These are phyloP conservation scores for Penicillium maclennaniae DNA, from an alignment of 495 filamentous ascomycete genomes.

Conservation along the genomic window DNA sequence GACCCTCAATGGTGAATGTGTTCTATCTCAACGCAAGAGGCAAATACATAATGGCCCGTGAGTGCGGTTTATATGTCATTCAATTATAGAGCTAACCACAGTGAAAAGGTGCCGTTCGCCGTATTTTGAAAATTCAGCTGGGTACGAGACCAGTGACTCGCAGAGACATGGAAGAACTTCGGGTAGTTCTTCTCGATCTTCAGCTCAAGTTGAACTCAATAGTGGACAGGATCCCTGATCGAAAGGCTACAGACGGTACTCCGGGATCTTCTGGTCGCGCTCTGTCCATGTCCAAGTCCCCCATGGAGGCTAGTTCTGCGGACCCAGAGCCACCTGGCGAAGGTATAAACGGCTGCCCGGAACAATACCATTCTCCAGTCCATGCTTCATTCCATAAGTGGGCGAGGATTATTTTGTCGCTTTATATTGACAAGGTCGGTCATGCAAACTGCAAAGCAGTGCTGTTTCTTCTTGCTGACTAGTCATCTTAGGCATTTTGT, in stretches of 20 bases:
- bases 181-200: slow-evolving; percentile 42
- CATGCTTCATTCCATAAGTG: slow-evolving; percentile 47
- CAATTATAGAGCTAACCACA: slow-evolving; percentile 10
- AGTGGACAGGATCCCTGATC: slow-evolving; percentile 37
- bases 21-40: slow-evolving; percentile 44
- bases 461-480: not conserved
- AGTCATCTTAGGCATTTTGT: slow-evolving; percentile 40
- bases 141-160: slow-evolving; percentile 43
- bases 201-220: slow-evolving; percentile 44
- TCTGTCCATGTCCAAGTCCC: slow-evolving; percentile 31
- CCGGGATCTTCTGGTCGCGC: slow-evolving; percentile 20
- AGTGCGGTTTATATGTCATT: slow-evolving; percentile 11
- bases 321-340: slow-evolving; percentile 38
- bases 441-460: not conserved
- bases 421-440: slow-evolving; percentile 45
- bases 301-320: slow-evolving; percentile 19
- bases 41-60: slow-evolving; percentile 48
- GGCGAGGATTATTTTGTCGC: slow-evolving; percentile 41
- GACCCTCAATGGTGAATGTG: slow-evolving; percentile 46
- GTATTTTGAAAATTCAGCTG: slow-evolving; percentile 44
- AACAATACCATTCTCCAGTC: slow-evolving; percentile 45
- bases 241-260: slow-evolving; percentile 4
- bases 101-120: slow-evolving; percentile 38
- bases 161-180: slow-evolving; percentile 44
- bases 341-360: slow-evolving; percentile 33